These are phyloP conservation scores for Laguncularia racemosa DNA, from an alignment of 345 rosid genomes.

Conservation along the genomic window DNA sequence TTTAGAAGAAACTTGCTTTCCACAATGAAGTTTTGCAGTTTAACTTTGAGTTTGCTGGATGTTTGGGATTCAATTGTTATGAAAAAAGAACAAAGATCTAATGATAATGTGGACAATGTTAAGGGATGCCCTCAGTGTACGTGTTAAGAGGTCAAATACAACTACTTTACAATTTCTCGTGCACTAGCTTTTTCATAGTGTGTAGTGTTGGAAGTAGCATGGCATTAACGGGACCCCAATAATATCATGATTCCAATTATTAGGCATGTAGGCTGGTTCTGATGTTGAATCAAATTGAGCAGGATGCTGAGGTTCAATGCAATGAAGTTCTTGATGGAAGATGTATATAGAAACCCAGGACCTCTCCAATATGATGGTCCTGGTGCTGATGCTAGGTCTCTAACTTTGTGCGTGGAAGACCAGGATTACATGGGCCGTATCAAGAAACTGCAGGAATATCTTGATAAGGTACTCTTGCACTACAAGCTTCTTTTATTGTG, in stretches of 20 bases:
- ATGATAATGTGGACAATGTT: too few species aligned
- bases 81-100: too few species aligned
- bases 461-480: conserved; percentile 50
- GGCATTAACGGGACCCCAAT: too few species aligned
- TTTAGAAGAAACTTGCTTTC: not conserved
- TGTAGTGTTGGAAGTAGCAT: too few species aligned
- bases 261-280: not conserved
- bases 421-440: conserved; percentile 99
- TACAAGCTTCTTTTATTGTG: not conserved
- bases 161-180: too few species aligned
- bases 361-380: conserved; percentile 97
- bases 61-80: too few species aligned
- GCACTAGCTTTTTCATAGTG: too few species aligned
- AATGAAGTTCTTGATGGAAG: conserved; percentile 71
- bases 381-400: conserved; percentile 86
- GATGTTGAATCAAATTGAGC: conserved; percentile 9
- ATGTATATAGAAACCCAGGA: conserved; percentile 93
- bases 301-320: conserved; percentile 81
- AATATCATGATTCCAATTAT: not conserved
- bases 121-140: too few species aligned
- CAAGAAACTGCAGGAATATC: conserved; percentile 79
- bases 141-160: too few species aligned
- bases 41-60: too few species aligned
- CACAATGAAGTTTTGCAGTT: too few species aligned
- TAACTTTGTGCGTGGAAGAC: conserved; percentile 85